phyloP scores from a whole-genome alignment of 352 stramenopile genomes.

The Thalassiosira exigua region DNA sequence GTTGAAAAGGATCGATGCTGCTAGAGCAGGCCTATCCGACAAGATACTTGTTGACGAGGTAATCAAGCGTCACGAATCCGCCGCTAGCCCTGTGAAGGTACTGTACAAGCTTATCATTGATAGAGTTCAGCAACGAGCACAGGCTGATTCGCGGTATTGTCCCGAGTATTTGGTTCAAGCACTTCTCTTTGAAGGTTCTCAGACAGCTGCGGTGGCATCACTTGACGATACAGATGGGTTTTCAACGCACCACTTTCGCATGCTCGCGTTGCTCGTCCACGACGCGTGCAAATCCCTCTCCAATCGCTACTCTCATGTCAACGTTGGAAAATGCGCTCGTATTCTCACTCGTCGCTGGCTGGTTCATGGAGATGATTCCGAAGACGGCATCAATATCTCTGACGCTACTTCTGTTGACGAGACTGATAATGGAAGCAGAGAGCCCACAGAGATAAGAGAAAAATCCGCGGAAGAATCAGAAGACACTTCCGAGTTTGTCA shows the following conservation, averaged over 20 bases:
- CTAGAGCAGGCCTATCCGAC: constrained; percentile 74
- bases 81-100: constrained; percentile 28
- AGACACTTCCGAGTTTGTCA: constrained; percentile 82
- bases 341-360: constrained; percentile 70
- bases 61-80: constrained; percentile 35
- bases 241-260: constrained; percentile 69
- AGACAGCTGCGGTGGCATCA: constrained; percentile 56
- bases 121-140: constrained; percentile 42
- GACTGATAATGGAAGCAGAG: too few species aligned
- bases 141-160: constrained; percentile 38
- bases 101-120: constrained; percentile 62
- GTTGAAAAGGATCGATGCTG: constrained; percentile 68
- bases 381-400: constrained; percentile 6
- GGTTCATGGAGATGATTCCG: constrained; percentile 65
- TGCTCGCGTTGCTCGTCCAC: constrained; percentile 68
- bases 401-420: constrained; percentile 28
- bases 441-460: neutral
- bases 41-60: constrained; percentile 67
- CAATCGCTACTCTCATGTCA: constrained; percentile 81
- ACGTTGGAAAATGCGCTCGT: constrained; percentile 57
- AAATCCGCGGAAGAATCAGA: constrained; percentile 58
- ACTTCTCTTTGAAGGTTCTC: constrained; percentile 71
- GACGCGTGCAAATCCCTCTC: constrained; percentile 69
- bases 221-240: constrained; percentile 65
- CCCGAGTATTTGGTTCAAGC: constrained; percentile 74